Conservation (phyloP, 805 yeast species). For the Clavispora asparagi region DNA sequence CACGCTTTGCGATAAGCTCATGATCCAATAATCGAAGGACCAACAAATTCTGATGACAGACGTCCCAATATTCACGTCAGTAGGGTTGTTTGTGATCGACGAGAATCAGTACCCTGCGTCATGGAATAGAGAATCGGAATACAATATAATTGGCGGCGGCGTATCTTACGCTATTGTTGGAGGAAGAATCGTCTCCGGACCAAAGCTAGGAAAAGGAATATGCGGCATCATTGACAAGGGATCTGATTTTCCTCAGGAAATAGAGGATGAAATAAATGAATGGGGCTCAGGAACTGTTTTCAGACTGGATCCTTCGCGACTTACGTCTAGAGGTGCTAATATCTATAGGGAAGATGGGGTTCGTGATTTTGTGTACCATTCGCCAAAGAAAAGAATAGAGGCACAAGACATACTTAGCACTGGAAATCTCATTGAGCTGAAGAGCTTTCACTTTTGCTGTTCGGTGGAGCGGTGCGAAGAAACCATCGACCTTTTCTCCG, state of each 20-base stretch:
- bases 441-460: conserved; percentile 67
- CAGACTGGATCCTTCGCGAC: conserved; percentile 46
- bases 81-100: conserved; percentile 90
- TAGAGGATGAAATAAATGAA: conserved; percentile 39
- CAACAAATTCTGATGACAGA: neutral
- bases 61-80: conserved; percentile 45
- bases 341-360: conserved; percentile 57
- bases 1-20: neutral
- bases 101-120: conserved; percentile 59
- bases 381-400: conserved; percentile 58
- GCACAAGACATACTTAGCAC: conserved; percentile 47
- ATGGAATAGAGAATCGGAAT: conserved; percentile 27
- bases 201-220: conserved; percentile 29
- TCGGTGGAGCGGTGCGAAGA: conserved; percentile 57
- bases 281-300: conserved; percentile 64
- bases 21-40: neutral
- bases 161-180: conserved; percentile 81
- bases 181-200: conserved; percentile 50
- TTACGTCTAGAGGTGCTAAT: conserved; percentile 81
- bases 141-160: conserved; percentile 80
- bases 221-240: conserved; percentile 80
- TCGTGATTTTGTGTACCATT: conserved; percentile 51
- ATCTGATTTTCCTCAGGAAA: conserved; percentile 57
- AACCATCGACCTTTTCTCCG: conserved; percentile 33
- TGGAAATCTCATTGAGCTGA: conserved; percentile 28